These are phyloP conservation scores for Botrytis sinoallii DNA, from an alignment of 2,329 filamentous ascomycete species.

Conservation along the genomic window DNA sequence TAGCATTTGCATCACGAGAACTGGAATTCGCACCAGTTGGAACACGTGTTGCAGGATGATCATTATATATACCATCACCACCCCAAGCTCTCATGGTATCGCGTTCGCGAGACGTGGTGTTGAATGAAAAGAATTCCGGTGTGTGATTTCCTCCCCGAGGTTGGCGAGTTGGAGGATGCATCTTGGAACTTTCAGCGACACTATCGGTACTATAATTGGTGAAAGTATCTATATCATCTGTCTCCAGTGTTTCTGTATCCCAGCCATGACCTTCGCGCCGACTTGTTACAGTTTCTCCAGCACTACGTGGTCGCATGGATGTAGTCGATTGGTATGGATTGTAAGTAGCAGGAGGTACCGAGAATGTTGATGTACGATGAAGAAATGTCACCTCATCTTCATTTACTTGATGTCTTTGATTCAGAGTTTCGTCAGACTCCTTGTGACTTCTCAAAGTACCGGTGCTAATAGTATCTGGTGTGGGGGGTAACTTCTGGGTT, in stretches of 20 bases:
- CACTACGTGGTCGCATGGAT: slow-evolving; percentile 35
- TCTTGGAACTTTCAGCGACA: slow-evolving; percentile 22
- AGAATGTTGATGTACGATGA: slow-evolving; percentile 29
- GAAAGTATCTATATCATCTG: slow-evolving; percentile 32
- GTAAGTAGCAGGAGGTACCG: slow-evolving; percentile 17
- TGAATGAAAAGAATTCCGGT: slow-evolving; percentile 33
- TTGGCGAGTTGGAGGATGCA: slow-evolving; percentile 18
- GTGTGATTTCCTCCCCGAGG: slow-evolving; percentile 23
- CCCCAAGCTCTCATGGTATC: slow-evolving; percentile 28
- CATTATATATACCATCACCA: slow-evolving; percentile 31
- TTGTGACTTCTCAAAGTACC: slow-evolving; percentile 44
- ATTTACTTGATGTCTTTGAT: slow-evolving; percentile 19
- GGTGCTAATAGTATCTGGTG: slow-evolving; percentile 39
- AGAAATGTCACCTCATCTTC: slow-evolving; percentile 26
- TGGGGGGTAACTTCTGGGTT: slow-evolving; percentile 36
- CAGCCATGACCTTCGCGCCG: slow-evolving; percentile 38
- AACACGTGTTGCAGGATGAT: slow-evolving; percentile 24
- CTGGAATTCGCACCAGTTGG: slow-evolving; percentile 19
- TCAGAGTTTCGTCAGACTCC: slow-evolving; percentile 49
- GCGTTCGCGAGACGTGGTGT: slow-evolving; percentile 6
- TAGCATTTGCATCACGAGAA: background rate
- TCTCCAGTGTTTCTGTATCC: slow-evolving; percentile 34
- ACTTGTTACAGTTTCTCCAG: slow-evolving; percentile 37
- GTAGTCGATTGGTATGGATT: slow-evolving; percentile 29
- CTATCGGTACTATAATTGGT: slow-evolving; percentile 29